These are phyloP conservation scores for Globisporangium cylindrosporum DNA, from an alignment of 352 stramenopile genomes.

Conservation along the genomic window DNA sequence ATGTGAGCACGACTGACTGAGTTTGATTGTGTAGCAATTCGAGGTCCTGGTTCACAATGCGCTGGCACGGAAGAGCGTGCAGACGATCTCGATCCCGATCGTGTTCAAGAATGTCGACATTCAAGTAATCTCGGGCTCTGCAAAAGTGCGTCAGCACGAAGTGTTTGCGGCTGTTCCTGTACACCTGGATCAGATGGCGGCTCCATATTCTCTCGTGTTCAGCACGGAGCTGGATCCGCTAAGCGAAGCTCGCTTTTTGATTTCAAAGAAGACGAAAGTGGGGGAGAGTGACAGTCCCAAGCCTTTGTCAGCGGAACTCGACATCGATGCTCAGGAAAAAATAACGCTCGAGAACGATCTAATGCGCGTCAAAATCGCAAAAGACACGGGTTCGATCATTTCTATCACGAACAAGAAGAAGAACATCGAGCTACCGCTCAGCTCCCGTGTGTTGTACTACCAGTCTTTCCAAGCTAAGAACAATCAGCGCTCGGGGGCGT, in stretches of 20 bases:
- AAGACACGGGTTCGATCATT: constrained; percentile 44
- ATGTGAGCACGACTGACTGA: no score
- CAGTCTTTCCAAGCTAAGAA: constrained; percentile 45
- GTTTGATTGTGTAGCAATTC: constrained; percentile 33
- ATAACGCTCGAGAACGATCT: constrained; percentile 63
- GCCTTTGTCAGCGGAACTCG: neutral
- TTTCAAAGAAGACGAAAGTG: constrained; percentile 31
- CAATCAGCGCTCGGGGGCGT: constrained; percentile 91
- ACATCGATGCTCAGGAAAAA: constrained; percentile 1
- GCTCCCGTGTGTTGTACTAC: constrained; percentile 59
- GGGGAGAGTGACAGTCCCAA: neutral
- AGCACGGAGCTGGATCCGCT: constrained; percentile 64
- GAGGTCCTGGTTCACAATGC: constrained; percentile 75
- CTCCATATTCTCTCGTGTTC: constrained; percentile 67
- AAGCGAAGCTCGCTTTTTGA: constrained; percentile 41
- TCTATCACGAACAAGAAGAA: constrained; percentile 72
- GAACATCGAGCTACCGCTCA: constrained; percentile 52
- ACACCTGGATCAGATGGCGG: constrained; percentile 43
- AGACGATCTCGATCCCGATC: constrained; percentile 64
- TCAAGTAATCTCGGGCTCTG: constrained; percentile 30
- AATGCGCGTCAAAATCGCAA: constrained; percentile 49
- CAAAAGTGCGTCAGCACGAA: constrained; percentile 31
- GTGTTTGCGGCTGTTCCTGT: constrained; percentile 59
- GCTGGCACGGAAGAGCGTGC: constrained; percentile 46
- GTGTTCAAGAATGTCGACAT: constrained; percentile 38